Base-by-base conservation (phyloP, 306 rosid genomes). In the Sicyos edulis region DNA sequence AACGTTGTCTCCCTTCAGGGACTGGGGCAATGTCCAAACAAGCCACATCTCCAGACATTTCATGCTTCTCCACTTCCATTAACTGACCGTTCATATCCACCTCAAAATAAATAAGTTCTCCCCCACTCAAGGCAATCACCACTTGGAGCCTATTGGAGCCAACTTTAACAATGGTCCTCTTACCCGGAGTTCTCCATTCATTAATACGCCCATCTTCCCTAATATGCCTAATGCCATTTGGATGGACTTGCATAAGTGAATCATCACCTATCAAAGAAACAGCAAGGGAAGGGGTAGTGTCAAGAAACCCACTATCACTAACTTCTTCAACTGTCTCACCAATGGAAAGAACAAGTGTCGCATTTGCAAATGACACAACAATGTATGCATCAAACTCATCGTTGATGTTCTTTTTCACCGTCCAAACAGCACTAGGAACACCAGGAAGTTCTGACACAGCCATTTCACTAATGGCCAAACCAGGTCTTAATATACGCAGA, bases 281-380 rank as follows among this genome's bases (percentile, higher is more conserved):
- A 3, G 99, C 86, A 61, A 93, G 97, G 44, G 97, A 88, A 51
- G 96, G 96, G 13, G 97, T 93, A 24, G 97, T 93, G 75, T 91
- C 97, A 63, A 93, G 96, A 81, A 93, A 93, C 70, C 99, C 97
- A 82, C 96, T 87, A 76, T 93, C 96, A 79, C 86, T 89, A 76
- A 93, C 97, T 89, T 93, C 99, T 81, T 93, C 97, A 34, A 91
- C 95, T 34, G 96, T 93, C 88, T 93, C 99, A 74, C 99, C 99
- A 81, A 93, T 93, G 71, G 97, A 93, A 80, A 93, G 95, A 75
- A 93, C 97, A 64, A 91, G 96, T 1, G 99, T 91, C 3, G 96
- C 99, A 57, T 87, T 91, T 42, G 92, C 86, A 88, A 88, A 93
- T 15, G 97, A 91, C 84, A 93, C 99, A 50, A 93, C 99, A 50